Percentiles rank a stretch among this genome's conserved stretches.
Evolutionary conservation across 164 flowering plant species (phyloP).

Genomic region (Hamamelis virginiana): DNA sequence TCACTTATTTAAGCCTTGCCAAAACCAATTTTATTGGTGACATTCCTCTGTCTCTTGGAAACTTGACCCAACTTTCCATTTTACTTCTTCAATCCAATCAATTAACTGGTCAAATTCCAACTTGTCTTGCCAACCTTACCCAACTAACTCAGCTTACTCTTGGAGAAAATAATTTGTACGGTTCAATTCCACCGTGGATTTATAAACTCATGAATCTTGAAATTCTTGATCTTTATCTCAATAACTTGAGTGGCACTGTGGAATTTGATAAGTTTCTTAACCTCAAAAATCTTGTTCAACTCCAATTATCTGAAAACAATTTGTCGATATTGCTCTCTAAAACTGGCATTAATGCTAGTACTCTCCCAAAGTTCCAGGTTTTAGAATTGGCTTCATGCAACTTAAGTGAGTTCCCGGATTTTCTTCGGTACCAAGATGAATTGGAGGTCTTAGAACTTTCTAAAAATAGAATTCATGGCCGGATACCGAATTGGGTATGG

Average conservation of each 20-base stretch:
- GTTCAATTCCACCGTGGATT: conserved; percentile 19
- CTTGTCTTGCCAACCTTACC: conserved; percentile 17
- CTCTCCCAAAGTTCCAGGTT: not conserved
- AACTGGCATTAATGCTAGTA: not conserved
- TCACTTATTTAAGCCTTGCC: not conserved
- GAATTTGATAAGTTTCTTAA: conserved; percentile 10
- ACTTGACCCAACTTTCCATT: too few species aligned
- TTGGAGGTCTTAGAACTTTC: not conserved
- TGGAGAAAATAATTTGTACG: conserved; percentile 8
- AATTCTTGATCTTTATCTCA: not conserved
- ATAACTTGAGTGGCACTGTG: conserved; percentile 23
- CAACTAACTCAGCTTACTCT: conserved; percentile 2
- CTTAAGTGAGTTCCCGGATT: not conserved
- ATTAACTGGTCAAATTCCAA: conserved; percentile 15
- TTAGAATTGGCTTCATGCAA: conserved; percentile 18
- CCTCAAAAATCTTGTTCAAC: not conserved
- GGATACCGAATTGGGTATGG: conserved; percentile 16
- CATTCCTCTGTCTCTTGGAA: too few species aligned
- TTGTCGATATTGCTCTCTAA: conserved; percentile 3
- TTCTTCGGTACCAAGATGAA: not conserved
- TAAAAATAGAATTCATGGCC: too few species aligned
- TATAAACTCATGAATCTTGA: conserved; percentile 10
- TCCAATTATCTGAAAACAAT: conserved; percentile 5
- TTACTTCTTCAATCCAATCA: not conserved
- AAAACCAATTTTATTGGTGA: conserved; percentile 7